Percentiles rank a stretch among this genome's conserved stretches.
phyloP scores from a whole-genome alignment of 257 asterid species.

The Fraxinus anomala region DNA sequence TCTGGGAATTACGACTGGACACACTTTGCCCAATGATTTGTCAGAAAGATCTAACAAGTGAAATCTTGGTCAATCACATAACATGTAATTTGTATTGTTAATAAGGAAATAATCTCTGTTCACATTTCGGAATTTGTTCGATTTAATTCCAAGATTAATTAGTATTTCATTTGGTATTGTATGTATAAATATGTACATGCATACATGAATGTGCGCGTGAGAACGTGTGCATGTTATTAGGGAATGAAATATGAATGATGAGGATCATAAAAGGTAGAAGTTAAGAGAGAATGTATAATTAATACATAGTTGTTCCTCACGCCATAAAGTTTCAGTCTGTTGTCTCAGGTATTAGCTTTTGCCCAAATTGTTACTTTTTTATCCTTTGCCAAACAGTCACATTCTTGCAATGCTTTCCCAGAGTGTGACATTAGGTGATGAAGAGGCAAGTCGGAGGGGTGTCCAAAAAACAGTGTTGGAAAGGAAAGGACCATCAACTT shows the following conservation, averaged over 20 bases:
- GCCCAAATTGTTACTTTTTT: background rate
- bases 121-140: background rate
- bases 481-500: slow-evolving; percentile 96
- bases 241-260: background rate
- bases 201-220: background rate
- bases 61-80: background rate
- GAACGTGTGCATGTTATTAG: background rate
- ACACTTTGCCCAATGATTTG: background rate
- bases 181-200: background rate
- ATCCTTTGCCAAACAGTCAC: background rate
- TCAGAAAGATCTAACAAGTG: background rate
- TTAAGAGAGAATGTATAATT: background rate
- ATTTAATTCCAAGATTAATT: background rate
- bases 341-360: background rate
- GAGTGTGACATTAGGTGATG: slow-evolving; percentile 98
- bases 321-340: background rate
- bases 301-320: background rate
- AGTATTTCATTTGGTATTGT: background rate
- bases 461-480: slow-evolving; percentile 91
- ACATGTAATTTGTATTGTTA: background rate
- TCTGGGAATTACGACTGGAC: background rate
- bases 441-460: slow-evolving; percentile 96
- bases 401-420: slow-evolving; percentile 39
- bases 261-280: background rate
- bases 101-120: background rate